phyloP scores from a whole-genome alignment of 2,329 filamentous ascomycete species.

The Colletotrichum filicis region DNA sequence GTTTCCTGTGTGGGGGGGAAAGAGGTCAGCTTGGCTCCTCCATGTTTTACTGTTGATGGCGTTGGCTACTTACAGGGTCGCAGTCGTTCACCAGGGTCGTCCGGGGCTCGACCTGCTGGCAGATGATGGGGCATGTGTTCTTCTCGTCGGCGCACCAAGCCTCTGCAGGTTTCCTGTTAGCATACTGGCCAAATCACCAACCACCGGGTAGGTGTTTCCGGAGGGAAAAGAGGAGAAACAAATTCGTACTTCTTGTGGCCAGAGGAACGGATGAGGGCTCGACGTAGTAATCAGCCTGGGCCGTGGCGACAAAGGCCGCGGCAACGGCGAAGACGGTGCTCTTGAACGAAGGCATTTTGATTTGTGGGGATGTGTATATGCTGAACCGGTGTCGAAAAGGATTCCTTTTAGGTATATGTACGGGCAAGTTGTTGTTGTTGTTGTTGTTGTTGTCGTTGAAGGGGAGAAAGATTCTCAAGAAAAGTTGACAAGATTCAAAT shows the following conservation, averaged over 20 bases:
- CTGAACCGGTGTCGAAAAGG: not conserved
- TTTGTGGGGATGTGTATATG: not conserved
- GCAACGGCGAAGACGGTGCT: constrained; percentile 65
- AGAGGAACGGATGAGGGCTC: constrained; percentile 70
- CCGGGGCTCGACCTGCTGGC: constrained; percentile 67
- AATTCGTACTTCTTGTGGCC: constrained; percentile 60
- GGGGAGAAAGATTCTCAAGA: not conserved
- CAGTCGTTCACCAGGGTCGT: constrained; percentile 72
- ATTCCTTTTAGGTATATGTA: not conserved
- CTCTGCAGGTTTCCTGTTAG: constrained; percentile 49
- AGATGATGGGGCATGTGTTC: constrained; percentile 77
- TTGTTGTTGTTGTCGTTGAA: not conserved
- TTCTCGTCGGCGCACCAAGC: constrained; percentile 74
- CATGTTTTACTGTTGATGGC: not conserved
- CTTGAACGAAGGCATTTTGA: constrained; percentile 66
- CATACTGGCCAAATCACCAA: not conserved
- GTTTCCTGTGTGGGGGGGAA: constrained; percentile 52
- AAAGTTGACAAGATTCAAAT: not conserved
- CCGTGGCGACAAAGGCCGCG: constrained; percentile 61
- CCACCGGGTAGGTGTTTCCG: not conserved
- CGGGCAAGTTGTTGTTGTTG: not conserved
- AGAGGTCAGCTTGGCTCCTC: not conserved
- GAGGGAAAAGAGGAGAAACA: not conserved
- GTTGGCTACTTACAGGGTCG: constrained; percentile 64
- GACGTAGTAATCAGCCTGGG: constrained; percentile 69